A percentile compares a stretch with the other conserved stretches of the same genome.
Conservation (phyloP, 345 rosid genomes). For the Microcos paniculata region DNA sequence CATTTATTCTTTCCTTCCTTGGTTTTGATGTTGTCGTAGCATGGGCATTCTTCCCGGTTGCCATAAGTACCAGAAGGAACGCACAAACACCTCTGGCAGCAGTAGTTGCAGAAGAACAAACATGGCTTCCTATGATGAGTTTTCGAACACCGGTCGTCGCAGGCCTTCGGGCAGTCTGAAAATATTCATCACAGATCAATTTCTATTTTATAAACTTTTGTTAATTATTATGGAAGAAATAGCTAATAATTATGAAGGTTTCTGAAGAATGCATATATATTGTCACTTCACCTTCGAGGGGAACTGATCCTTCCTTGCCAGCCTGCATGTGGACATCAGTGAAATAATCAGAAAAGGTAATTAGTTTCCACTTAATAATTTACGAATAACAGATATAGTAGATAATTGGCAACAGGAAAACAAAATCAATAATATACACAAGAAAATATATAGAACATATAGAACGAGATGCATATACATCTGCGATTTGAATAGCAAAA, state of each 20-base stretch:
- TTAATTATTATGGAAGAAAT: too few species aligned
- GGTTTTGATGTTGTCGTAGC: conserved; percentile 32
- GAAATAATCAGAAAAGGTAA: neutral
- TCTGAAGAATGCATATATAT: neutral
- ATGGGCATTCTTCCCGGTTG: conserved; percentile 35
- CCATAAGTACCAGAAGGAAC: conserved; percentile 46
- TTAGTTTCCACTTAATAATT: neutral
- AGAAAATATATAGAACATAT: neutral
- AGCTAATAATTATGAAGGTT: too few species aligned
- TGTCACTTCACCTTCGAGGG: neutral
- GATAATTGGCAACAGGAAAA: neutral
- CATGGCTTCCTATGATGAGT: conserved; percentile 35
- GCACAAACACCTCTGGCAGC: conserved; percentile 39
- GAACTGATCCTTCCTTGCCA: conserved; percentile 24
- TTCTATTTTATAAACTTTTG: neutral
- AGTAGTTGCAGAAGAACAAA: conserved; percentile 39
- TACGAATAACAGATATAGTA: neutral
- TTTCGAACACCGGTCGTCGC: conserved; percentile 31
- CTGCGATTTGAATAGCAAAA: neutral
- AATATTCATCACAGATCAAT: neutral
- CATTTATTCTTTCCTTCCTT: conserved; percentile 34
- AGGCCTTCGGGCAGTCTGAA: conserved; percentile 18
- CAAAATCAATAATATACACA: neutral
- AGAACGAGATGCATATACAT: neutral
- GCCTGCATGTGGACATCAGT: neutral